A percentile compares a stretch with the other conserved stretches of the same genome.
These are phyloP conservation scores for Irpex lacteus DNA, from an alignment of 1,284 basidiomycete genomes.

Conservation along the genomic window DNA sequence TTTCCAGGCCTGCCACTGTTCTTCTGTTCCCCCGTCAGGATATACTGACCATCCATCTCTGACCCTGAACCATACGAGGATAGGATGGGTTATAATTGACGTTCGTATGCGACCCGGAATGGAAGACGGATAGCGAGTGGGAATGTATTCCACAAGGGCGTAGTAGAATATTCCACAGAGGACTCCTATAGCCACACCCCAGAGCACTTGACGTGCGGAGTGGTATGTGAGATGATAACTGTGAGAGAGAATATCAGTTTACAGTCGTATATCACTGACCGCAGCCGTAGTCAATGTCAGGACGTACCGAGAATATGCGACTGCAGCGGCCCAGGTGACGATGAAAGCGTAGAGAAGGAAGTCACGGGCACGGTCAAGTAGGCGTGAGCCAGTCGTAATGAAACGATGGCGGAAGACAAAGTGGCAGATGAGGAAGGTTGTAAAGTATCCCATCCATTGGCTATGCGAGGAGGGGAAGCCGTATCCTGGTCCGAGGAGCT, in stretches of 20 bases:
- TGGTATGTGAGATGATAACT: constrained; percentile 79
- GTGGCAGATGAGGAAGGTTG: constrained; percentile 74
- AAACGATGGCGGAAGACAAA: constrained; percentile 71
- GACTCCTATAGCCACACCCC: constrained; percentile 71
- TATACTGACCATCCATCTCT: constrained; percentile 83
- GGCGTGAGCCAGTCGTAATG: constrained; percentile 43
- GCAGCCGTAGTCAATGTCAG: not conserved
- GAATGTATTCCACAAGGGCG: constrained; percentile 57
- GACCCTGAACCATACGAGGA: constrained; percentile 66
- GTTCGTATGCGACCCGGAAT: constrained; percentile 47
- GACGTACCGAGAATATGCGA: constrained; percentile 77
- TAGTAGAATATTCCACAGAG: constrained; percentile 59
- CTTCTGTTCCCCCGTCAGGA: constrained; percentile 66
- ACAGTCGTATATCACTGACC: not conserved
- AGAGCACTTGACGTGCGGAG: constrained; percentile 64
- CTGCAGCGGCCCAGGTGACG: constrained; percentile 52
- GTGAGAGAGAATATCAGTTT: constrained; percentile 2
- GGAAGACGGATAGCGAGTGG: constrained; percentile 49
- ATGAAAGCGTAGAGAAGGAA: constrained; percentile 49
- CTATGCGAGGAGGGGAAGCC: constrained; percentile 88
- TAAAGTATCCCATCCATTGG: constrained; percentile 88
- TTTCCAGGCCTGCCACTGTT: constrained; percentile 64
- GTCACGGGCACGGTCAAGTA: constrained; percentile 51
- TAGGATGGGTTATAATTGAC: constrained; percentile 52
- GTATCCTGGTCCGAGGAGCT: constrained; percentile 63